Base-by-base conservation (phyloP, 2,329 filamentous ascomycete genomes). In the Ophiocordyceps camponoti-floridani region DNA sequence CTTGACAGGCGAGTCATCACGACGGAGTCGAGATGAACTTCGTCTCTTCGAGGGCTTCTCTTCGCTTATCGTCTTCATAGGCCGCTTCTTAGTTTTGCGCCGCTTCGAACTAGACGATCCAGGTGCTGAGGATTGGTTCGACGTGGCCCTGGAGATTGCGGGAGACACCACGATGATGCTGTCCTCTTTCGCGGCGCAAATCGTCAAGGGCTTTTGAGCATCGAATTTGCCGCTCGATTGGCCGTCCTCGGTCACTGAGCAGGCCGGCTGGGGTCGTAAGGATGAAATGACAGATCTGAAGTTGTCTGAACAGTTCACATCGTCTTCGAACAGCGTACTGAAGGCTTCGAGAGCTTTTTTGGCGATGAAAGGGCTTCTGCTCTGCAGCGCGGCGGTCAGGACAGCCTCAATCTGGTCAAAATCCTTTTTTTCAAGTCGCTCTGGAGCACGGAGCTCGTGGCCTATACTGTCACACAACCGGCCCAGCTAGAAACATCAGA, bases 1-100 rank as follows among this genome's bases (percentile, higher is more conserved):
- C 40, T 84, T 72, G 26, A 93, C 72, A 54, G 93, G 86, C 0
- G 85, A 93, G 59, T 93, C 74, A 49, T 94, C 76, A 52, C 94
- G 86, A 31, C 82, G 75, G 27, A 79, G 66, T 47, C 73, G 74
- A 16, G 71, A 66, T 42, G 70, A 74, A 23, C 47, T 55, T 4
- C 49, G 55, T 23, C 52, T 51, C 43, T 58, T 60, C 10, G 48
- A 44, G 27, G 53, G 42, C 42, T 53, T 58, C 16, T 46, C 42
- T 19, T 57, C 57, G 3, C 57, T 51, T 14, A 56, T 56, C 14
- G 48, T 45, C 42, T 61, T 55, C 12, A 51, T 49, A 41, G 48
- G 54, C 16, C 55, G 56, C 44, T 60, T 61, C 37, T 52, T 52
- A 27, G 53, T 53, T 30, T 49, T 46, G 27, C 51, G 45, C 26